Percentiles rank a stretch among this genome's conserved stretches.
phyloP scores from a whole-genome alignment of 768 basidiomycete species.

The Leccinum subtestaceum region DNA sequence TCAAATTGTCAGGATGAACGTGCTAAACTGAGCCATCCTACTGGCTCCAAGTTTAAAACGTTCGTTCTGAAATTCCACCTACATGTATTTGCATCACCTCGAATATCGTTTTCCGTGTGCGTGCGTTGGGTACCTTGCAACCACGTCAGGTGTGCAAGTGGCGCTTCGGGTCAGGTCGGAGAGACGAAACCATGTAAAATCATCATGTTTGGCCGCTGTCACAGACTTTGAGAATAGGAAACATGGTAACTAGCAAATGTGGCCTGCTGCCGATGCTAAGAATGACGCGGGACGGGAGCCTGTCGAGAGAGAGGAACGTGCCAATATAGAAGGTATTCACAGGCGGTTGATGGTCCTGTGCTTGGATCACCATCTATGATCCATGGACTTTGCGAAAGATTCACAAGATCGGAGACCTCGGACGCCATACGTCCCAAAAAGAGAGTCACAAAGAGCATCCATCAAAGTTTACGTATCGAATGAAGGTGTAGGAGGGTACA shows the following conservation, averaged over 20 bases:
- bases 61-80: neutral
- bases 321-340: neutral
- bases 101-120: neutral
- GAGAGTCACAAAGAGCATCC: neutral
- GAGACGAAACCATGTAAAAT: neutral
- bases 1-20: too few species aligned
- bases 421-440: neutral
- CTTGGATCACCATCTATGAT: neutral
- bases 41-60: too few species aligned
- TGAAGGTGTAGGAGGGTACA: conserved; percentile 48
- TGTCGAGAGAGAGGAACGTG: neutral
- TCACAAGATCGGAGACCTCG: neutral
- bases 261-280: neutral
- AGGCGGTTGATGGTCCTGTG: neutral
- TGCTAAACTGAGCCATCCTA: too few species aligned
- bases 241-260: neutral
- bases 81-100: neutral
- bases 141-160: neutral
- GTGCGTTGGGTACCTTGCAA: neutral
- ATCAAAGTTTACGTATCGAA: conserved; percentile 7
- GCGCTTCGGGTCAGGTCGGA: neutral
- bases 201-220: neutral
- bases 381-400: neutral
- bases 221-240: neutral
- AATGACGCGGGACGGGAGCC: neutral